Conservation (phyloP, 768 basidiomycete genomes). For the Sistotremastrum suecicum region DNA sequence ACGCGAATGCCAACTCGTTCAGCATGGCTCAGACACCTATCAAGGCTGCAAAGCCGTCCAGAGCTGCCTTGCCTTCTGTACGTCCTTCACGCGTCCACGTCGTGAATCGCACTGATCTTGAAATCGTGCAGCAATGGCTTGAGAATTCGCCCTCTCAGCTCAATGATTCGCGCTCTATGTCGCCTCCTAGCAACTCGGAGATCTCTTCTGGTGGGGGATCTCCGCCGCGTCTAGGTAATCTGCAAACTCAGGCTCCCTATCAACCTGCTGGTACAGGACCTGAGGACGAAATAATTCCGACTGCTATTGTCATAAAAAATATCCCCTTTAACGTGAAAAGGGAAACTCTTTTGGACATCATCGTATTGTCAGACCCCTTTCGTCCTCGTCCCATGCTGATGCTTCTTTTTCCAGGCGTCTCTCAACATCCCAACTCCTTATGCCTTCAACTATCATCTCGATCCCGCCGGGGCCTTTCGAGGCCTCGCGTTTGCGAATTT, state of each 20-base stretch:
- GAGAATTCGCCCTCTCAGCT: slow-evolving; percentile 32
- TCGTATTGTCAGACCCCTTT: slow-evolving; percentile 33
- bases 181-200: slow-evolving; percentile 78
- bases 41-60: slow-evolving; percentile 51
- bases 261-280: slow-evolving; percentile 32
- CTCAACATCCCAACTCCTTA: slow-evolving; percentile 92
- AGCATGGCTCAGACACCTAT: slow-evolving; percentile 54
- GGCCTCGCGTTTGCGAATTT: slow-evolving; percentile 98
- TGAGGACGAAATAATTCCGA: slow-evolving; percentile 94
- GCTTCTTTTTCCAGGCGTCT: slow-evolving; percentile 45
- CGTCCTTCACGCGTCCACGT: slow-evolving; percentile 17
- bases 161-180: slow-evolving; percentile 67
- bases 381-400: slow-evolving; percentile 2
- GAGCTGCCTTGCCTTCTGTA: slow-evolving; percentile 64
- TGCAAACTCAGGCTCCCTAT: slow-evolving; percentile 32
- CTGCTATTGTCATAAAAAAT: slow-evolving; percentile 99
- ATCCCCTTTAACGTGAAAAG: slow-evolving; percentile 98
- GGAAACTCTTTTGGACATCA: slow-evolving; percentile 91
- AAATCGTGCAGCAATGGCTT: slow-evolving; percentile 61
- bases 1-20: slow-evolving; percentile 23
- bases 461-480: slow-evolving; percentile 91
- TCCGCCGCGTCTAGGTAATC: slow-evolving; percentile 37
- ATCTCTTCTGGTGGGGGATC: slow-evolving; percentile 81
- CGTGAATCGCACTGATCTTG: slow-evolving; percentile 9
- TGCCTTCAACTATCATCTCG: slow-evolving; percentile 98